Evolutionary conservation across 1,284 basidiomycete genomes (phyloP).

Genomic region (Microbotryum violaceum): DNA sequence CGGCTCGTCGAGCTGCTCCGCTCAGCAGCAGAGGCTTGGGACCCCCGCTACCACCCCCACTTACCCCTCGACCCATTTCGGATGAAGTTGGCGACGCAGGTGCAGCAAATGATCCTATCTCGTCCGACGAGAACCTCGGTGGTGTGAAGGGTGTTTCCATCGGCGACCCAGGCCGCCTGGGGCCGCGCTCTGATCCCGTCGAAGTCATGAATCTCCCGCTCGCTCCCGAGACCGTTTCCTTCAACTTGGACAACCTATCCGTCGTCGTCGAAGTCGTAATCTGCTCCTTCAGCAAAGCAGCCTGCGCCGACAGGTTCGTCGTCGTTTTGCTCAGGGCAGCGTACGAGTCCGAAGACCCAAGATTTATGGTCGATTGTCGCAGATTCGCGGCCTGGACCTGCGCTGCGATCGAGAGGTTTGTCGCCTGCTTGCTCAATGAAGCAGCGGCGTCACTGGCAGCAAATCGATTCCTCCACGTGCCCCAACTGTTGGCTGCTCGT

Average conservation of each 20-base stretch:
- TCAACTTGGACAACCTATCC: slow-evolving; percentile 9
- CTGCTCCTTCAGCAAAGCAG: slow-evolving; percentile 14
- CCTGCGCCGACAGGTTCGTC: slow-evolving; percentile 17
- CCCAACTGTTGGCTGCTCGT: slow-evolving; percentile 5
- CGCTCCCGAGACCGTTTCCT: slow-evolving; percentile 11
- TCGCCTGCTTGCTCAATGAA: slow-evolving; percentile 16
- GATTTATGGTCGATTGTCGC: slow-evolving; percentile 1
- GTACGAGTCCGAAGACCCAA: slow-evolving; percentile 14
- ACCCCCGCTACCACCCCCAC: slow-evolving; percentile 1
- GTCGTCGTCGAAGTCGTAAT: slow-evolving; percentile 4
- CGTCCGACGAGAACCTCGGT: slow-evolving; percentile 1
- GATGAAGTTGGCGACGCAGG: neutral
- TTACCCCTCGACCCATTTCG: neutral
- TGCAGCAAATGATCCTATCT: neutral
- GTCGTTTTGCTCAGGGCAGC: slow-evolving; percentile 17
- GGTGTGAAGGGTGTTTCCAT: slow-evolving; percentile 28
- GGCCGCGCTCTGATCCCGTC: slow-evolving; percentile 4
- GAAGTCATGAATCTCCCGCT: slow-evolving; percentile 10
- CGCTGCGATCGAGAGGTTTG: slow-evolving; percentile 13
- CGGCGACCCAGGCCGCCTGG: slow-evolving; percentile 5
- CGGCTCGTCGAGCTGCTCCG: slow-evolving; percentile 8
- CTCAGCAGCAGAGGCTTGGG: slow-evolving; percentile 26
- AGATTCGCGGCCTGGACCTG: slow-evolving; percentile 16
- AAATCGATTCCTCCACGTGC: slow-evolving; percentile 16
- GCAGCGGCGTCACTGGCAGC: slow-evolving; percentile 23